These are phyloP conservation scores for Benincasa hispida DNA, from an alignment of 306 rosid species.

Conservation along the genomic window DNA sequence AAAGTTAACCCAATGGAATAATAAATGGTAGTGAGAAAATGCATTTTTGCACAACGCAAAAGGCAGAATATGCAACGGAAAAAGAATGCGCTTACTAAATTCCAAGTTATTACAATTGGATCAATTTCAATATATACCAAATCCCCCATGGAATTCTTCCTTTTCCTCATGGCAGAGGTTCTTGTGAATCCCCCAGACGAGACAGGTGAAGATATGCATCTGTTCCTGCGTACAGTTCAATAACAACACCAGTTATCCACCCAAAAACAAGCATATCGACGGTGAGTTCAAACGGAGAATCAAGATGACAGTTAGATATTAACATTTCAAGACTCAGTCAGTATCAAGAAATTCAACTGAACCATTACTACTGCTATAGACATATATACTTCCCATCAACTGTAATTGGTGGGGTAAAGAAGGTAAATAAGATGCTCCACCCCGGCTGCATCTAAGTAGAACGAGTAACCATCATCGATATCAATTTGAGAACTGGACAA, in stretches of 20 bases:
- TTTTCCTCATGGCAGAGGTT: slow-evolving; percentile 51
- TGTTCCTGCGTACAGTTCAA: slow-evolving; percentile 37
- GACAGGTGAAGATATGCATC: slow-evolving; percentile 92
- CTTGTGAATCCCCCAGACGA: slow-evolving; percentile 86
- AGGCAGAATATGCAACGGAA: background rate
- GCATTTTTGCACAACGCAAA: background rate
- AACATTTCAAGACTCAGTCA: no score
- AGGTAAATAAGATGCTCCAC: no score
- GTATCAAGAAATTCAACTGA: no score
- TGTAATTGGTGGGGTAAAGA: no score
- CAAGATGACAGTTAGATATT: background rate
- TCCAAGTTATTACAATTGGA: background rate
- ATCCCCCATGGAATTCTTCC: background rate
- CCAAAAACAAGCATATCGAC: background rate
- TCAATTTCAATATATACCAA: background rate
- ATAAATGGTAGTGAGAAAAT: background rate
- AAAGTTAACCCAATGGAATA: background rate
- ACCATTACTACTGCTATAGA: no score
- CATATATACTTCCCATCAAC: no score
- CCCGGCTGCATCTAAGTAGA: no score
- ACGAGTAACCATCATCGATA: no score
- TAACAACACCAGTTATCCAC: background rate
- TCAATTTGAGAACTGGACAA: no score
- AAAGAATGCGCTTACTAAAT: background rate
- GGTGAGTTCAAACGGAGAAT: no score